Percentiles rank a stretch among this genome's conserved stretches.
Evolutionary conservation across 768 basidiomycete genomes (phyloP).

Genomic region (Lanmaoa rubissima): DNA sequence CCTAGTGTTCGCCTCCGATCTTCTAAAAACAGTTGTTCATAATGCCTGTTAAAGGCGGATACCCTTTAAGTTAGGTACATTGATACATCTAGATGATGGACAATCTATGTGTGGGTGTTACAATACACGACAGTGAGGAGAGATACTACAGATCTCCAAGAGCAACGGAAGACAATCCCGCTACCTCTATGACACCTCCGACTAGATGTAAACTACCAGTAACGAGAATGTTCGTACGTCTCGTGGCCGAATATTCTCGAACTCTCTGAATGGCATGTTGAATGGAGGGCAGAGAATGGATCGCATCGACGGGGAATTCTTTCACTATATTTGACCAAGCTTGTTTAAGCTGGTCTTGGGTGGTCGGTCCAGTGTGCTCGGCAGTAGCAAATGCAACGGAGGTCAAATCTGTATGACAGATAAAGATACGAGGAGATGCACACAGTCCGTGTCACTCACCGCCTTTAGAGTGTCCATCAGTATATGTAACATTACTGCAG

Average conservation of each 20-base stretch:
- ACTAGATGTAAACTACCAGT: constrained; percentile 92
- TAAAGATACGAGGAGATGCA: constrained; percentile 2
- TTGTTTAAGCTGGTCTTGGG: constrained; percentile 71
- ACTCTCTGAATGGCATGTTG: constrained; percentile 82
- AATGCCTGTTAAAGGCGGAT: constrained; percentile 38
- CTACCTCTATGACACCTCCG: constrained; percentile 91
- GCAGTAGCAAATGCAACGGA: constrained; percentile 60
- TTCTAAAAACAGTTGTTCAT: not conserved
- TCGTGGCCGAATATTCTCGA: constrained; percentile 38
- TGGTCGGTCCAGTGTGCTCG: constrained; percentile 64
- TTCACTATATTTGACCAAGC: constrained; percentile 72
- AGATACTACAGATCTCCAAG: constrained; percentile 39
- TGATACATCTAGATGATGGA: constrained; percentile 1
- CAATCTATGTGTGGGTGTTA: not conserved
- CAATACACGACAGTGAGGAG: not conserved
- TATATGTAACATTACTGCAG: constrained; percentile 95
- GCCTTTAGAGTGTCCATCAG: constrained; percentile 85
- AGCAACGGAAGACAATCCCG: constrained; percentile 70
- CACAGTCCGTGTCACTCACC: constrained; percentile 47
- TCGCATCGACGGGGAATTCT: constrained; percentile 52
- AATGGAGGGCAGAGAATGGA: constrained; percentile 84
- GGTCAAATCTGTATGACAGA: constrained; percentile 61
- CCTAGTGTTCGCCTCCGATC: not conserved
- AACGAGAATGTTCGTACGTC: constrained; percentile 65
- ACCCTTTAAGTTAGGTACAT: constrained; percentile 14